phyloP scores from a whole-genome alignment of 179 eudicot species.

The Spinacia oleracea region DNA sequence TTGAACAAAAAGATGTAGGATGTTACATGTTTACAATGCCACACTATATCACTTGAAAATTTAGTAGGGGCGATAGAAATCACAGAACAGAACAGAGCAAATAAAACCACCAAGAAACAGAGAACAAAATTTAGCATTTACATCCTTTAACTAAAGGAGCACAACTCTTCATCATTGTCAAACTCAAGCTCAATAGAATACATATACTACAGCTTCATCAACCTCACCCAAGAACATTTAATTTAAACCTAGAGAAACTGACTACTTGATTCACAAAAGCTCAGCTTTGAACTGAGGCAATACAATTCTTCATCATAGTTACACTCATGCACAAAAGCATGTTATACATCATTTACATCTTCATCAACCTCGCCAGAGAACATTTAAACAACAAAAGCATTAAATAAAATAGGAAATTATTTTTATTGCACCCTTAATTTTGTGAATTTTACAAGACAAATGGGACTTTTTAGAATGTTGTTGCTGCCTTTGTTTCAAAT shows the following conservation, averaged over 20 bases:
- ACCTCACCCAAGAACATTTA: too few species aligned
- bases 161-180: not conserved
- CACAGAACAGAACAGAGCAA: not conserved
- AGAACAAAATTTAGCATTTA: constrained; percentile 1
- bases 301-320: not conserved
- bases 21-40: too few species aligned
- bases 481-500: too few species aligned
- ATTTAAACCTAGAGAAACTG: too few species aligned
- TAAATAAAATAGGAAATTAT: too few species aligned
- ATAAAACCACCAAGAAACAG: not conserved
- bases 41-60: not conserved
- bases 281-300: not conserved
- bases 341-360: not conserved
- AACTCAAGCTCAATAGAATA: not conserved
- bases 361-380: not conserved
- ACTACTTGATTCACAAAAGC: too few species aligned
- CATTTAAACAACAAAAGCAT: too few species aligned
- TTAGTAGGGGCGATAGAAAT: not conserved
- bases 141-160: not conserved
- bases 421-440: too few species aligned
- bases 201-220: too few species aligned
- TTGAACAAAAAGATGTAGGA: too few species aligned
- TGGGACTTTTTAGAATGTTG: too few species aligned
- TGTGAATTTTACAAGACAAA: too few species aligned
- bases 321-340: not conserved